These are phyloP conservation scores for Dysphania ambrosioides DNA, from an alignment of 148 eudicot genomes.

Conservation along the genomic window DNA sequence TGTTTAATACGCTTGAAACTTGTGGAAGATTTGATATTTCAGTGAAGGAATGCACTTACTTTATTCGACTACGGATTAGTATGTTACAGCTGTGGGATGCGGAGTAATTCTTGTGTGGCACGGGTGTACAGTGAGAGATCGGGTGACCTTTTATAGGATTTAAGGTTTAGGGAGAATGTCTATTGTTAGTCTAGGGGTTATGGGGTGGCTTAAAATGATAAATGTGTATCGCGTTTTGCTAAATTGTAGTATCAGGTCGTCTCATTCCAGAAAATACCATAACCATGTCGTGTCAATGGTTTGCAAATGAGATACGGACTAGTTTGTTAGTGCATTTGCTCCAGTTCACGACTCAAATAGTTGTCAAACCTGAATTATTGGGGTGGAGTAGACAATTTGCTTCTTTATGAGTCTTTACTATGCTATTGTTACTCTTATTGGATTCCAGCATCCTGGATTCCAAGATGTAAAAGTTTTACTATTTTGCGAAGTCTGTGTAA, in stretches of 20 bases:
- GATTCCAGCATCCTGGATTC: too few relatives aligned
- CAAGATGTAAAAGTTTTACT: too few relatives aligned
- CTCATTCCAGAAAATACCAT: background rate
- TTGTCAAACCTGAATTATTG: too few relatives aligned
- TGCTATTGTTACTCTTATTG: too few relatives aligned
- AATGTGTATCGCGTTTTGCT: background rate
- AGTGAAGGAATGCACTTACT: background rate
- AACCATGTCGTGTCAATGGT: background rate
- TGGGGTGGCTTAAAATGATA: background rate
- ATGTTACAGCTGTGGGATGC: background rate
- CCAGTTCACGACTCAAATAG: too few relatives aligned
- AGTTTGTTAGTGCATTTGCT: too few relatives aligned
- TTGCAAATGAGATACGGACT: too few relatives aligned
- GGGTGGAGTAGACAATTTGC: too few relatives aligned
- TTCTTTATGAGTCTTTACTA: too few relatives aligned
- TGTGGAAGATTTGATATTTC: background rate
- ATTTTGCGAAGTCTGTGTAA: background rate
- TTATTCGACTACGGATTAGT: background rate
- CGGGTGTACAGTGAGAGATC: background rate
- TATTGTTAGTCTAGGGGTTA: background rate
- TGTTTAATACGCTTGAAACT: conserved; percentile 1
- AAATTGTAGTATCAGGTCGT: too few relatives aligned
- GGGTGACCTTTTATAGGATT: background rate
- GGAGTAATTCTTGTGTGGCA: background rate
- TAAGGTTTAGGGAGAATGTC: too few relatives aligned